Evolutionary conservation across 1,284 basidiomycete genomes (phyloP).

Genomic region (Sporisorium exsertum): DNA sequence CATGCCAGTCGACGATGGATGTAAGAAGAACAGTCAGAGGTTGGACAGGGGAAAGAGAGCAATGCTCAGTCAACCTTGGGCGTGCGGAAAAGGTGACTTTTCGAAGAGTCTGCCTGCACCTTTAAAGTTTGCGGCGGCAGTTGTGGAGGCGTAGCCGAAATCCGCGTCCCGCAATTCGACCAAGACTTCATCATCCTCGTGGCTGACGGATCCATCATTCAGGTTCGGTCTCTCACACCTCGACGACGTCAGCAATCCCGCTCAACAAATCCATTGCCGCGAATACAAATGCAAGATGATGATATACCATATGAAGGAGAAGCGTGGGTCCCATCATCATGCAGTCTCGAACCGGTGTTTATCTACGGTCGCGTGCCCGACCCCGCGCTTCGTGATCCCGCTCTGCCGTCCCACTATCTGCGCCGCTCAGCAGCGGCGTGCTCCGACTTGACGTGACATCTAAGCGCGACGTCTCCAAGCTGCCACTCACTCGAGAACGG

Average conservation of each 20-base stretch:
- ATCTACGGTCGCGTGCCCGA: conserved; percentile 34
- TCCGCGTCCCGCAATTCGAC: conserved; percentile 16
- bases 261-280: neutral
- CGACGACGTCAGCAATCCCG: neutral
- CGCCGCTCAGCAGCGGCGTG: neutral
- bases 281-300: neutral
- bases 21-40: neutral
- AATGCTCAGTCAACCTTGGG: neutral
- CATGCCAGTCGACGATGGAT: neutral
- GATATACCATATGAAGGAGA: neutral
- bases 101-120: neutral
- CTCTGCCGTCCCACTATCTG: conserved; percentile 14
- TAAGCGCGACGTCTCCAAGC: conserved; percentile 1
- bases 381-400: conserved; percentile 30
- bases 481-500: conserved; percentile 20
- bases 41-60: neutral
- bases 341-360: no score
- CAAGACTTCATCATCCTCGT: neutral
- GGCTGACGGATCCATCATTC: neutral
- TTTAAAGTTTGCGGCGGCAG: neutral
- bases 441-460: conserved; percentile 9
- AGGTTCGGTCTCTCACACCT: neutral
- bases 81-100: neutral
- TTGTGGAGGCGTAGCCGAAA: conserved; percentile 14
- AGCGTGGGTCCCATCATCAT: neutral